Evolutionary conservation across 2,329 filamentous ascomycete genomes (phyloP), one percentile per base, ranked within the genome.

Genomic region (Aspergillus flavus): DNA sequence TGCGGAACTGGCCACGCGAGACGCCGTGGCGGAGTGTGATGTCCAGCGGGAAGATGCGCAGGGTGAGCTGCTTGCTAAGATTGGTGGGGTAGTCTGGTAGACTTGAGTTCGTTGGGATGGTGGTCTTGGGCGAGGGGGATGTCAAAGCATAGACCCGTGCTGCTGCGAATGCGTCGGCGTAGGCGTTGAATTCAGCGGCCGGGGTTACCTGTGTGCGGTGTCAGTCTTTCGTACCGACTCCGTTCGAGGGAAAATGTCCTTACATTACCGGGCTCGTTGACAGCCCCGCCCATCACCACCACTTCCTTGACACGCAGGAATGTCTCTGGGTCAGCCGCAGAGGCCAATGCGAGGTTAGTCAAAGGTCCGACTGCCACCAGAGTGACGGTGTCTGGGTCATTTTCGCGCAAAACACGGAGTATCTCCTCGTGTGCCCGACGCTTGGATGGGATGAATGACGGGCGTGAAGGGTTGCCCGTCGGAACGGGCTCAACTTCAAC

Each of bases 111-210:
- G 89, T 80, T 0, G 89, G 87, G 1, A 95, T 93, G 85, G 97
- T 91, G 4, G 93, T 97, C 3, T 89, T 91, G 14, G 95, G 95
- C 39, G 81, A 87, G 6, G 84, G 86, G 1, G 91, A 93, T 0
- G 91, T 93, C 66, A 95, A 82, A 7, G 92, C 91, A 73, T 90
- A 94, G 21, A 95, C 86, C 16, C 91, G 85, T 12, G 92, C 91
- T 0, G 91, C 87, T 32, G 92, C 91, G 46, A 92, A 85, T 23
- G 91, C 84, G 76, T 99, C 96, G 62, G 95, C 94, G 73, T 93
- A 96, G 62, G 91, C 91, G 82, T 99, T 99, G 86, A 99, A 99
- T 77, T 99, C 95, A 66, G 92, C 93, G 14, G 90, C 87, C 1
- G 95, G 94, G 0, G 86, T 89, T 68, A 89, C 85, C 77, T 79